Conservation (phyloP, 495 filamentous ascomycete species). For the Alectoria sarmentosa region DNA sequence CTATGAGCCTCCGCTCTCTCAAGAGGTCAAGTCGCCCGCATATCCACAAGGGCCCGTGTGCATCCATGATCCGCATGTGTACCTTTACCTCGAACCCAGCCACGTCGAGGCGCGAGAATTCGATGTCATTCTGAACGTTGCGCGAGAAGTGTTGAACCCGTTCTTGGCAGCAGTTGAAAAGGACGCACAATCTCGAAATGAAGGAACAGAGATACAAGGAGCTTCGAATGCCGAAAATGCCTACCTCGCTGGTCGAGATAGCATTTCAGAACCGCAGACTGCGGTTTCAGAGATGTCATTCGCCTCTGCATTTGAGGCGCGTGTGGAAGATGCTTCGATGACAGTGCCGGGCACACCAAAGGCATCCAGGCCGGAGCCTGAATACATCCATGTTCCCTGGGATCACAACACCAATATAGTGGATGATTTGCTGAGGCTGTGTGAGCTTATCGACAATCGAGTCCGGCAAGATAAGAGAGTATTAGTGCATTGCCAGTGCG, state of each 20-base stretch:
- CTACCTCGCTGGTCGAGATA: slow-evolving; percentile 28
- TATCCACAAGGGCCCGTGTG: slow-evolving; percentile 89
- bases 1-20: slow-evolving; percentile 64
- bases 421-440: slow-evolving; percentile 74
- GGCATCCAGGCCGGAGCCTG: slow-evolving; percentile 52
- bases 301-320: slow-evolving; percentile 60
- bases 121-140: slow-evolving; percentile 92
- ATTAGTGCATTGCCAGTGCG: slow-evolving; percentile 90
- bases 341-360: slow-evolving; percentile 54
- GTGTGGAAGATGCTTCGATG: slow-evolving; percentile 28
- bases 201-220: slow-evolving; percentile 11
- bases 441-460: slow-evolving; percentile 76
- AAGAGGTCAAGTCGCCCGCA: slow-evolving; percentile 78
- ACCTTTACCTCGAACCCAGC: slow-evolving; percentile 84
- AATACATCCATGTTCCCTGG: slow-evolving; percentile 95
- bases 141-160: slow-evolving; percentile 87
- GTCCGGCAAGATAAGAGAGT: slow-evolving; percentile 77
- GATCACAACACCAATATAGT: slow-evolving; percentile 97
- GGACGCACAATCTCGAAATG: slow-evolving; percentile 31
- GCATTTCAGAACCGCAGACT: slow-evolving; percentile 57
- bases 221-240: neutral
- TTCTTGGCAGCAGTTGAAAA: slow-evolving; percentile 44
- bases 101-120: slow-evolving; percentile 77
- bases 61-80: slow-evolving; percentile 91
- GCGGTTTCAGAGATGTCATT: slow-evolving; percentile 64